Evolutionary conservation across 768 basidiomycete genomes (phyloP).

Genomic region (Naematelia encephala): DNA sequence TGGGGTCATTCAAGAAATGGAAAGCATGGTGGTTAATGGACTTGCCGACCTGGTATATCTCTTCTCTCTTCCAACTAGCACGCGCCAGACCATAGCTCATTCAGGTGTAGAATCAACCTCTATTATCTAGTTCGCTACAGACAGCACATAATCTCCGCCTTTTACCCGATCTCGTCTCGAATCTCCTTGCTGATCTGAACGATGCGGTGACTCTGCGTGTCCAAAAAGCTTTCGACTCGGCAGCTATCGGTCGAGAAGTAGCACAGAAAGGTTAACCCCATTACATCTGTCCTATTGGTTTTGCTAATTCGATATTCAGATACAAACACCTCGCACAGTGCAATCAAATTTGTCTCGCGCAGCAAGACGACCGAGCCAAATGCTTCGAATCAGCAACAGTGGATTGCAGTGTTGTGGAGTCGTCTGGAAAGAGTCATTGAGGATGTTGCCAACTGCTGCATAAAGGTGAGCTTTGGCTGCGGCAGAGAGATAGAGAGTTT

Average conservation of each 20-base stretch:
- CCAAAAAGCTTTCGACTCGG: conserved; percentile 76
- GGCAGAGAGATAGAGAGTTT: background rate
- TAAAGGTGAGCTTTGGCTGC: conserved; percentile 62
- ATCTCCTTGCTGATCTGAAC: conserved; percentile 72
- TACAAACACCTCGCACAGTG: conserved; percentile 1
- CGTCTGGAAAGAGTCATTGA: conserved; percentile 77
- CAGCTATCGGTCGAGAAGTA: conserved; percentile 79
- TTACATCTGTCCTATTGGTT: background rate
- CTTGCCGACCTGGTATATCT: conserved; percentile 66
- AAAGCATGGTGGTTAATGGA: conserved; percentile 79
- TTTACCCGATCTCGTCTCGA: conserved; percentile 75
- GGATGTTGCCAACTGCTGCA: conserved; percentile 84
- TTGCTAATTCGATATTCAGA: conserved; percentile 9
- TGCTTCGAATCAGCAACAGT: conserved; percentile 78
- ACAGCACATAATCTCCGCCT: conserved; percentile 89
- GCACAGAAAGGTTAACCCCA: conserved; percentile 65
- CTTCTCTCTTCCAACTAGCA: background rate
- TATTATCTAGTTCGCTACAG: conserved; percentile 89
- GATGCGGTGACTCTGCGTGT: conserved; percentile 80
- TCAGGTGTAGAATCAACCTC: conserved; percentile 70
- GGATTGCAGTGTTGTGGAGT: conserved; percentile 73
- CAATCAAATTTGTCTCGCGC: conserved; percentile 32
- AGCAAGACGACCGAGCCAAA: conserved; percentile 71
- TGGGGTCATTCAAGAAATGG: conserved; percentile 80
- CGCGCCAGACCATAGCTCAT: background rate